Conservation (phyloP, 371 early-diverging fungal genomes). For the Basidiobolus meristosporus region DNA sequence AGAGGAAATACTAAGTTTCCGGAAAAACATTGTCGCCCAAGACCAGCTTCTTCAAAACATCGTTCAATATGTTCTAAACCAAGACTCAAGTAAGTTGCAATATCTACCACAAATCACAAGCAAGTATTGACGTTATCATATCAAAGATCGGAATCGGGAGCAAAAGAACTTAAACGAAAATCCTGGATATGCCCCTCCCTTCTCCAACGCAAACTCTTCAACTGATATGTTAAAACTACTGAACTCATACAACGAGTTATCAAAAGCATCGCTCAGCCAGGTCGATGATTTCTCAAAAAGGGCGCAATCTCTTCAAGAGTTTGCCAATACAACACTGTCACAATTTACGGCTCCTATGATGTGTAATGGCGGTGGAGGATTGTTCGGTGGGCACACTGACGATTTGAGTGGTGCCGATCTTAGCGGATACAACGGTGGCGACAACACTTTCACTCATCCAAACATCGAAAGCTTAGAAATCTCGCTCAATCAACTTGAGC, state of each 20-base stretch:
- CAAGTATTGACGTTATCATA: no score
- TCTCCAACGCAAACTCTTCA: not conserved
- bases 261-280: constrained; percentile 7
- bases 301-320: not conserved
- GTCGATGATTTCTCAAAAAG: constrained; percentile 5
- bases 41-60: constrained; percentile 36
- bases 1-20: constrained; percentile 27
- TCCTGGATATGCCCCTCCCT: no score
- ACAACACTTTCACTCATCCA: not conserved
- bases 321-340: no score
- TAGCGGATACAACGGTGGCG: not conserved
- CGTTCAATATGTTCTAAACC: constrained; percentile 23
- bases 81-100: constrained; percentile 10
- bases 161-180: no score
- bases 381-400: no score
- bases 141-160: no score
- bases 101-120: no score
- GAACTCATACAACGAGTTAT: constrained; percentile 9
- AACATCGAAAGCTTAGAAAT: no score
- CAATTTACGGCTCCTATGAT: no score
- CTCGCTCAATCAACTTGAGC: no score
- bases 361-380: no score
- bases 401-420: not conserved
- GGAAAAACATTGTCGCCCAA: constrained; percentile 34
- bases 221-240: constrained; percentile 8